Base-by-base conservation (phyloP, 2,329 filamentous ascomycete genomes). In the Colletotrichum neosansevieriae region DNA sequence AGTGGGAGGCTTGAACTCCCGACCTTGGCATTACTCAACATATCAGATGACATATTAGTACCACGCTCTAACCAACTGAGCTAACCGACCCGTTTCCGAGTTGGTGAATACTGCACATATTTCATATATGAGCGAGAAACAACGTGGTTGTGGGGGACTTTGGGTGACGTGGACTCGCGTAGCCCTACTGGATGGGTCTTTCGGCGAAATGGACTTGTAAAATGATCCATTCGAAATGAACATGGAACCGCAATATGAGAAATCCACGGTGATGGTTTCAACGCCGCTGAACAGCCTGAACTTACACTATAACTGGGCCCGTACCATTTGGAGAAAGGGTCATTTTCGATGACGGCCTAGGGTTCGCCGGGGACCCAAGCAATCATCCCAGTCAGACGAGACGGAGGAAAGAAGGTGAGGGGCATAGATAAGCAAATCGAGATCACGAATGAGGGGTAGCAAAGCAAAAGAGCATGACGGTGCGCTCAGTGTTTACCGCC, bases 61-160 rank as follows among this genome's bases (percentile, higher is more conserved):
- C 51, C 29, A 49, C 17, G 49, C 40, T 49, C 51, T 34, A 49
- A 58, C 60, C 50, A 42, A 54, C 50, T 54, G 50, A 54, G 50
- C 50, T 54, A 54, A 54, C n/a, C 50, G 50, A 54, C 50, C 50
- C 50, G 51, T n/a, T 40, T 40, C 9, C 17, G 34, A 54, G 34
- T 29, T 54, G 12, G 6, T 2, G n/a, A 13, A 1, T 13, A 3
- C 0, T 4, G 10, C 6, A 1, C 11, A 17, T 0, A 57, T n/a
- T 32, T 21, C 6, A 19, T 11, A n/a, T 63, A 57, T 13, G 24
- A 29, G 17, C 19, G 29, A 13, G 3, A 32, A 10, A 34, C 6
- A 24, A 6, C 17, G 4, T 29, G 13, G 21, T 32, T 51, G 45
- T 36, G 59, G 38, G 36, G 24, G 49, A 17, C n/a, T 9, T 21